phyloP scores from a whole-genome alignment of 768 basidiomycete species.

The Hydnomerulius pinastri region DNA sequence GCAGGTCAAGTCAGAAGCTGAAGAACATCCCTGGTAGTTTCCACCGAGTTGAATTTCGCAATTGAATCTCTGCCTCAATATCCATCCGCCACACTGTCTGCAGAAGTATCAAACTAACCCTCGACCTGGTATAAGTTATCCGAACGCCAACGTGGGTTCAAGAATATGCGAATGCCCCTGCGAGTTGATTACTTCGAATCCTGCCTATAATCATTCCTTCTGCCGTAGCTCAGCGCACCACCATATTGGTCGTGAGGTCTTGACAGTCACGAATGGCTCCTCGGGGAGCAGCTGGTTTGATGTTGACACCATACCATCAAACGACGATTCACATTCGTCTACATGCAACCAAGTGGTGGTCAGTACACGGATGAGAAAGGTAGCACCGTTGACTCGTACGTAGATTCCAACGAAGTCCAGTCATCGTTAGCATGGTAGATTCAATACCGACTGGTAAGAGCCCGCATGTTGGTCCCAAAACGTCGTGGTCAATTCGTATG shows the following conservation, averaged over 20 bases:
- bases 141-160: too few species aligned
- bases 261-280: conserved; percentile 64
- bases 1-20: too few species aligned
- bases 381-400: conserved; percentile 45
- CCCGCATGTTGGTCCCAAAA: conserved; percentile 88
- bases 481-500: conserved; percentile 70
- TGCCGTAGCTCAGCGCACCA: conserved; percentile 80
- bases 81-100: too few species aligned
- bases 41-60: too few species aligned
- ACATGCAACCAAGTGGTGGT: conserved; percentile 7
- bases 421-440: conserved; percentile 74
- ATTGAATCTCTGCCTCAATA: too few species aligned
- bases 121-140: too few species aligned
- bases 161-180: too few species aligned
- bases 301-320: conserved; percentile 86
- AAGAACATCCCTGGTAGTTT: too few species aligned
- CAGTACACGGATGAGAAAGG: conserved; percentile 1
- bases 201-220: background rate
- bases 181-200: too few species aligned
- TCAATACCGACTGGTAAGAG: conserved; percentile 90
- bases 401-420: conserved; percentile 88
- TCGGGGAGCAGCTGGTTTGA: conserved; percentile 87
- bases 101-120: too few species aligned
- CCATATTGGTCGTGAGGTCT: conserved; percentile 82
- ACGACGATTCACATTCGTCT: conserved; percentile 71